A percentile compares a stretch with the other conserved stretches of the same genome.
Evolutionary conservation across 371 early-diverging fungal genomes (phyloP).

Genomic region (Mortierella sp.): DNA sequence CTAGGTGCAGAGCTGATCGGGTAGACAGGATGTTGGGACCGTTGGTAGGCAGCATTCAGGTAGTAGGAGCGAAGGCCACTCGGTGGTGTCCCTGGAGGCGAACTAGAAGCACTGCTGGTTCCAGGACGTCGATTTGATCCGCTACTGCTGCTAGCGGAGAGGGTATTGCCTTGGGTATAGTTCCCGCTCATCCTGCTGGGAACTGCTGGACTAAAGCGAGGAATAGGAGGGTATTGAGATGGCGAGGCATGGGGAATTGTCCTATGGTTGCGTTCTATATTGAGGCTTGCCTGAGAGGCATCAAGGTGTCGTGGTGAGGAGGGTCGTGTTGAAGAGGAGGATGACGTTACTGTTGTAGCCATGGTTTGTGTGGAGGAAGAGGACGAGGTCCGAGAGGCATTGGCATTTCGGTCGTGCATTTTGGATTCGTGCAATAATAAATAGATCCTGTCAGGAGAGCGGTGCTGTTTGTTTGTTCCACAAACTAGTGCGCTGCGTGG

Average conservation of each 20-base stretch:
- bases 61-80: conserved; percentile 39
- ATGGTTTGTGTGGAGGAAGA: conserved; percentile 1
- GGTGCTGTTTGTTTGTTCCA: conserved; percentile 39
- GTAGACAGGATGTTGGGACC: conserved; percentile 32
- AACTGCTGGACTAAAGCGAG: conserved; percentile 34
- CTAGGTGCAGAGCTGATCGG: conserved; percentile 16
- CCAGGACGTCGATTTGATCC: conserved; percentile 6
- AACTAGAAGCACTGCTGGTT: conserved; percentile 35
- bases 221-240: conserved; percentile 39
- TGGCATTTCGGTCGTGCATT: neutral
- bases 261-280: conserved; percentile 32
- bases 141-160: neutral
- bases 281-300: conserved; percentile 17
- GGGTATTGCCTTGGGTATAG: conserved; percentile 20
- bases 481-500: neutral
- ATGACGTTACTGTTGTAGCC: neutral
- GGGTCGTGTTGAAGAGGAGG: neutral
- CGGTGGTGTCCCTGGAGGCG: conserved; percentile 47
- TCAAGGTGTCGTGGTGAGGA: conserved; percentile 8
- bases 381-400: neutral
- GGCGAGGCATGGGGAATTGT: conserved; percentile 14
- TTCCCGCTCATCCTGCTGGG: conserved; percentile 30
- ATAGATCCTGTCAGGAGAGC: neutral
- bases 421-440: neutral
- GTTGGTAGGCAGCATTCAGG: conserved; percentile 41